Evolutionary conservation across 768 basidiomycete genomes (phyloP).

Genomic region (Sistotremastrum suecicum): DNA sequence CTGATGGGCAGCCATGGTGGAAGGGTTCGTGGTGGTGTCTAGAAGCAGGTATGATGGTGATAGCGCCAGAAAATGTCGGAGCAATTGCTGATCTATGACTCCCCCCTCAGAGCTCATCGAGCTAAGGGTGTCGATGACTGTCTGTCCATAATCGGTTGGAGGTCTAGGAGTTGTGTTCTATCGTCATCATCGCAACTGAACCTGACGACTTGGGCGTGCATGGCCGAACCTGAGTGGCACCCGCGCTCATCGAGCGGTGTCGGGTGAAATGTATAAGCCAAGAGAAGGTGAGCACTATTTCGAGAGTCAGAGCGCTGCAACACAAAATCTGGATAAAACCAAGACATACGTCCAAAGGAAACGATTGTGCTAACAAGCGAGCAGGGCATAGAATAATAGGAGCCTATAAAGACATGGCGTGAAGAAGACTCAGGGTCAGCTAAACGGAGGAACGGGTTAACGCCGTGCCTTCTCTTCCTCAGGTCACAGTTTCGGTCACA

Average conservation of each 20-base stretch:
- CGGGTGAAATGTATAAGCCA: too few species aligned
- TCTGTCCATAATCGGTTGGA: slow-evolving; percentile 46
- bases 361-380: too few species aligned
- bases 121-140: slow-evolving; percentile 42
- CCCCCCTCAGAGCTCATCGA: slow-evolving; percentile 31
- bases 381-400: too few species aligned
- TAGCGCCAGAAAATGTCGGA: slow-evolving; percentile 53
- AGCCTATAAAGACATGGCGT: not conserved
- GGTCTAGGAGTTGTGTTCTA: slow-evolving; percentile 8
- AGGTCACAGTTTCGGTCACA: too few species aligned
- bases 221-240: too few species aligned
- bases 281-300: too few species aligned
- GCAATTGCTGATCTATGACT: slow-evolving; percentile 41
- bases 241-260: too few species aligned
- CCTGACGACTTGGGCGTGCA: too few species aligned
- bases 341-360: too few species aligned
- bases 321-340: too few species aligned
- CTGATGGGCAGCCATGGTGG: slow-evolving; percentile 7
- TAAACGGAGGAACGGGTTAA: not conserved
- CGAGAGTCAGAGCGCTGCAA: too few species aligned
- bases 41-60: slow-evolving; percentile 71
- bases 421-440: not conserved
- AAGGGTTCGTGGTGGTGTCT: slow-evolving; percentile 51
- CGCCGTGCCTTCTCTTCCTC: not conserved
- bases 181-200: too few species aligned